phyloP scores from a whole-genome alignment of 2,329 filamentous ascomycete species.

The Peltaster fructicola region DNA sequence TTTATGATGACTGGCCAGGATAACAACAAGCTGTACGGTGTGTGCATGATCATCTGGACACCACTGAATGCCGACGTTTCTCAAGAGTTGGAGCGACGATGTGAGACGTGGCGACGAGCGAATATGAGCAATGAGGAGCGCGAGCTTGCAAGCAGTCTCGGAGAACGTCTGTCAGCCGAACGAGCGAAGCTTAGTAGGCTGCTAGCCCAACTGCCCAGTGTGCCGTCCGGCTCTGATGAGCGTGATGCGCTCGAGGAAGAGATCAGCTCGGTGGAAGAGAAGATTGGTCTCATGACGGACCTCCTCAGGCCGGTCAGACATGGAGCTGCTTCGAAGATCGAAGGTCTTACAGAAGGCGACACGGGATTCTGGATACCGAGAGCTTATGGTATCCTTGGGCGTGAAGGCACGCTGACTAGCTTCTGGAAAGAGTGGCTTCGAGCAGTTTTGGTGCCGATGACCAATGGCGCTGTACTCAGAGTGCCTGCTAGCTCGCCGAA shows the following conservation, averaged over 20 bases:
- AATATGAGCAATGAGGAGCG: slow-evolving; percentile 85
- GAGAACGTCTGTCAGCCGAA: slow-evolving; percentile 71
- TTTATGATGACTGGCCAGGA: slow-evolving; percentile 96
- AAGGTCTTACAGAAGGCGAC: slow-evolving; percentile 85
- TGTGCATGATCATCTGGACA: slow-evolving; percentile 84
- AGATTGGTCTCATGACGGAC: slow-evolving; percentile 92
- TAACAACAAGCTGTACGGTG: slow-evolving; percentile 78
- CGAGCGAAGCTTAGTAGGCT: slow-evolving; percentile 79
- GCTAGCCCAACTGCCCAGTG: slow-evolving; percentile 62
- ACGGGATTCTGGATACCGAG: slow-evolving; percentile 91
- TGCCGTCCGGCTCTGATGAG: slow-evolving; percentile 61
- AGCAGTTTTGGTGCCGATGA: slow-evolving; percentile 90
- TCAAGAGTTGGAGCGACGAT: slow-evolving; percentile 57
- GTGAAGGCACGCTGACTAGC: slow-evolving; percentile 62
- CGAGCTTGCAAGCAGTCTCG: slow-evolving; percentile 79
- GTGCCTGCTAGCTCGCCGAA: slow-evolving; percentile 78
- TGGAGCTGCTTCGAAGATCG: slow-evolving; percentile 90
- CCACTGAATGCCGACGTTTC: slow-evolving; percentile 67
- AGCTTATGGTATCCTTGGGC: slow-evolving; percentile 80
- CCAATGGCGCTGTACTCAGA: slow-evolving; percentile 62
- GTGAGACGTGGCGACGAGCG: slow-evolving; percentile 31
- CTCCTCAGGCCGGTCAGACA: slow-evolving; percentile 82
- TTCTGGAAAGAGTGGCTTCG: slow-evolving; percentile 99
- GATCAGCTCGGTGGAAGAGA: slow-evolving; percentile 91
- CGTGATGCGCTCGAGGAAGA: slow-evolving; percentile 80